These are phyloP conservation scores for Oryza glaberrima DNA, from an alignment of 176 grass and related monocot species.

Conservation along the genomic window DNA sequence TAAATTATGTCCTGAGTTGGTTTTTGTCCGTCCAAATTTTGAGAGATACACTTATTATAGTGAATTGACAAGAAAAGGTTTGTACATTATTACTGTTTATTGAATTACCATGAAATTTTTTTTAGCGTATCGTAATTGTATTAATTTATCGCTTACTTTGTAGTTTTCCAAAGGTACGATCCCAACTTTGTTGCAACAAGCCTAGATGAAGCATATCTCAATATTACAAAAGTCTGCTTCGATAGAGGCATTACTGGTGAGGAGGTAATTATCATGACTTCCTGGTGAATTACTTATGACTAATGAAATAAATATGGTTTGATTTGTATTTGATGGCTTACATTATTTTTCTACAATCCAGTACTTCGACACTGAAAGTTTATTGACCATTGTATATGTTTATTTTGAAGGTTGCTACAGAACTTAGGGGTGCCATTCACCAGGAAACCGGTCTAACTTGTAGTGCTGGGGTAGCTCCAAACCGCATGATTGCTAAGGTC, in stretches of 20 bases:
- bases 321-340: neutral
- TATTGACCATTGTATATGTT: conserved; percentile 27
- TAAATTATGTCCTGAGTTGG: conserved; percentile 88
- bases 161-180: conserved; percentile 89
- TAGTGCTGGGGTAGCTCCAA: conserved; percentile 88
- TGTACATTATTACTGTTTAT: conserved; percentile 22
- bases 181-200: conserved; percentile 82
- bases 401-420: conserved; percentile 73
- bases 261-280: conserved; percentile 55
- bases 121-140: conserved; percentile 4
- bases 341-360: conserved; percentile 17
- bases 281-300: conserved; percentile 5
- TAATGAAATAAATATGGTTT: neutral
- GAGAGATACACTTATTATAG: conserved; percentile 90
- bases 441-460: conserved; percentile 93
- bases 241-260: conserved; percentile 70
- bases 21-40: conserved; percentile 90
- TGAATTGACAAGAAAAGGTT: conserved; percentile 91
- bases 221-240: conserved; percentile 69
- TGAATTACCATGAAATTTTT: conserved; percentile 17
- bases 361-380: conserved; percentile 21
- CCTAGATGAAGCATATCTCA: conserved; percentile 90
- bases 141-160: conserved; percentile 25
- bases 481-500: conserved; percentile 95
- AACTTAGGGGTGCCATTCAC: conserved; percentile 77